These are phyloP conservation scores for Aurantiochytrium sp. DNA, from an alignment of 108 stramenopile species.

Conservation along the genomic window DNA sequence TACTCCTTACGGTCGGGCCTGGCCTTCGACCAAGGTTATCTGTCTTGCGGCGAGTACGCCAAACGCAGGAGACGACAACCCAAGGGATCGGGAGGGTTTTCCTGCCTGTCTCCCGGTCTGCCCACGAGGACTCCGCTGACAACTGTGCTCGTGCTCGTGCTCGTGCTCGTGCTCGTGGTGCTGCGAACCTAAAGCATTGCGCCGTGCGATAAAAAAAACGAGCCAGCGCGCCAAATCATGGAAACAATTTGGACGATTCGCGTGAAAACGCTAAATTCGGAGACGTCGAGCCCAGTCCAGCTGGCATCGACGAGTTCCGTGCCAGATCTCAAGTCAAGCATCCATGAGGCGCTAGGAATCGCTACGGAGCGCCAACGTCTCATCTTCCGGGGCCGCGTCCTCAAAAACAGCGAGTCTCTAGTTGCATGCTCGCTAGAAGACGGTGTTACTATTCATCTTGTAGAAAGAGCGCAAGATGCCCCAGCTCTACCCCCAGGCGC, in stretches of 20 bases:
- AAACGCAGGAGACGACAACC: too few species aligned
- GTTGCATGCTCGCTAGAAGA: background rate
- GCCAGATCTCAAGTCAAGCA: background rate
- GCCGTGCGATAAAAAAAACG: too few species aligned
- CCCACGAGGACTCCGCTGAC: too few species aligned
- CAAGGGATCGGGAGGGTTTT: too few species aligned
- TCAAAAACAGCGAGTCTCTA: background rate
- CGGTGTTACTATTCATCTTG: slow-evolving; percentile 3
- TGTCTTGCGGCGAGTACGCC: too few species aligned
- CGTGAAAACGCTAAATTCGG: background rate
- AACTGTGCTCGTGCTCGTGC: too few species aligned
- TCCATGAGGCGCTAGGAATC: background rate
- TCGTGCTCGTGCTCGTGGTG: too few species aligned
- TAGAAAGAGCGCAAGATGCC: background rate
- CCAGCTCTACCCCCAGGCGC: background rate
- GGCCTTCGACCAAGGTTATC: too few species aligned
- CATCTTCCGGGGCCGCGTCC: background rate
- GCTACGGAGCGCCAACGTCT: background rate
- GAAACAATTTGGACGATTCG: background rate
- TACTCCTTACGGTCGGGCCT: too few species aligned
- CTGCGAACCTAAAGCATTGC: too few species aligned
- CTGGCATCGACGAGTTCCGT: background rate
- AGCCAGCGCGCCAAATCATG: background rate
- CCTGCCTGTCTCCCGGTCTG: too few species aligned
- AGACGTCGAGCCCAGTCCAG: background rate